Conservation (phyloP, 805 yeast species). For the Ogataea neopini region DNA sequence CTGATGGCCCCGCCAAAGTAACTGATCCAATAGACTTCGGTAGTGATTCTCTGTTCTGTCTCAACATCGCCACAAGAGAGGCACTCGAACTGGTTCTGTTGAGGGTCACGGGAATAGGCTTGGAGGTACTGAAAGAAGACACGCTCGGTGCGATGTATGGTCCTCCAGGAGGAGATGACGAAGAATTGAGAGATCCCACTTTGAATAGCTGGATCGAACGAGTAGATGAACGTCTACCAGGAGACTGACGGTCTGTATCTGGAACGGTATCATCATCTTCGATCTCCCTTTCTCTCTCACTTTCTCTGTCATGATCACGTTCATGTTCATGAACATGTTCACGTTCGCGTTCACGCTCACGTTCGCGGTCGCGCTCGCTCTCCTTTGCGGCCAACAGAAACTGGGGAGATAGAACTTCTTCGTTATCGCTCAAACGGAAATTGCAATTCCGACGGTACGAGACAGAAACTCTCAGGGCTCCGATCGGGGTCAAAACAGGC, state of each 20-base stretch:
- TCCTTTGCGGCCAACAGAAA: conserved; percentile 17
- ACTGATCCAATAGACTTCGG: conserved; percentile 47
- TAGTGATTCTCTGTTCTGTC: conserved; percentile 38
- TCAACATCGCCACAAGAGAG: conserved; percentile 51
- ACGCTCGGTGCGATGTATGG: conserved; percentile 13
- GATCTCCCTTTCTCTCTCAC: too few relatives aligned
- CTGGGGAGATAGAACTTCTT: conserved; percentile 54
- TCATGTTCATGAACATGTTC: conserved; percentile 10
- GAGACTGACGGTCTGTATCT: conserved; percentile 21
- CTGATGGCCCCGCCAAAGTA: conserved; percentile 3
- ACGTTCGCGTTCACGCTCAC: not conserved
- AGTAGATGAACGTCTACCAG: conserved; percentile 33
- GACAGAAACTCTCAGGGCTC: conserved; percentile 71
- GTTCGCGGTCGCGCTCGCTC: not conserved
- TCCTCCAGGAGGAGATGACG: conserved; percentile 36
- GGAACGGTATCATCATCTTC: conserved; percentile 21
- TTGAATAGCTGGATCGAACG: conserved; percentile 60
- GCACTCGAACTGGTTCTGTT: conserved; percentile 52
- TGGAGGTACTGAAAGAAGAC: conserved; percentile 28
- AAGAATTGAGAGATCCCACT: conserved; percentile 54
- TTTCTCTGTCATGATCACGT: conserved; percentile 11
- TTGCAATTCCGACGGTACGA: conserved; percentile 74
- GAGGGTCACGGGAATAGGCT: conserved; percentile 43
- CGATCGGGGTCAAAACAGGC: conserved; percentile 75
- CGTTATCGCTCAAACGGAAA: conserved; percentile 68